Base-by-base conservation (phyloP, 371 early-diverging fungal genomes). In the Fennellomyces sp. region DNA sequence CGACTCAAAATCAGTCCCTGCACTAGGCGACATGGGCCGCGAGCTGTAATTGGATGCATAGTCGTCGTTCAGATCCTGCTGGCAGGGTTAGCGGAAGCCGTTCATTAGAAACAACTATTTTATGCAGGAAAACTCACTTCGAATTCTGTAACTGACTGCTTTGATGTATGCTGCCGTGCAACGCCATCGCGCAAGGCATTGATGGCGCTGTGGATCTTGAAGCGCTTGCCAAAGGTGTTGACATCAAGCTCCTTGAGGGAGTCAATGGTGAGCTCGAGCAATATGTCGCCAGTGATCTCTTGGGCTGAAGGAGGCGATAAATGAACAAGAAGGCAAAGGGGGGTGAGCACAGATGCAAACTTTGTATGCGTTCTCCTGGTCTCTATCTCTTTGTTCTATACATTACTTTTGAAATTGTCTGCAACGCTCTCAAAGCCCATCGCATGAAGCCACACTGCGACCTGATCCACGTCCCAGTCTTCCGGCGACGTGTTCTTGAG, bases 191-290 rank as follows among this genome's bases (percentile, higher is more conserved):
- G 79, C 17, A 86, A 61, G 4, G 69, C 53, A 15, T 63, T 69
- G 48, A 88, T 88, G 33, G 86, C 83, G 41, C 72, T 84, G 70
- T 81, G 83, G 53, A 88, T 76, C 41, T 85, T 82, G 64, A 84
- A 81, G 0, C 88, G 81, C 62, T 83, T 85, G 17, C 88, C 88
- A 63, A 86, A 85, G 1, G 85, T 80, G 23, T 52, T 65, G 36
- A 88, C 76, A 17, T 86, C 76, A n/a, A 88, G 63, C 52, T 88
- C 88, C 56, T 88, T 88, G 23, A 88, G 66, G 8, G 83, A 80
- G 42, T 81, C 71, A 39, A 86, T 60, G 41, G 81, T 74, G 30
- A 88, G 58, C 38, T 82, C 83, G 13, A 86, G 51, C 13, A 88
- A 66, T 11, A 83, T 78, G 23, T 86, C 85, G 17, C 88, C 88